A percentile compares a stretch with the other conserved stretches of the same genome.
phyloP scores from a whole-genome alignment of 306 rosid species.

The Pueraria montana region DNA sequence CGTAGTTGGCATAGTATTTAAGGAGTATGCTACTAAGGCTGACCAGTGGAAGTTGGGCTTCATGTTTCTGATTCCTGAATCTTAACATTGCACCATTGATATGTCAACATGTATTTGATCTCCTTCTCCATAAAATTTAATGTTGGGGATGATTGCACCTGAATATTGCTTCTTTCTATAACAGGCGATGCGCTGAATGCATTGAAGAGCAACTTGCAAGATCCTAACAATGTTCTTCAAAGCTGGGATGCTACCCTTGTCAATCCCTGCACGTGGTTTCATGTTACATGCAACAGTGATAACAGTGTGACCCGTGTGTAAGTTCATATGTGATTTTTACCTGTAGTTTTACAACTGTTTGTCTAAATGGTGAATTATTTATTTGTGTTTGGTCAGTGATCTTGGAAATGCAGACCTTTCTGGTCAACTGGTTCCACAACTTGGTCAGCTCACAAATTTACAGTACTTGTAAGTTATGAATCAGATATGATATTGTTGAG shows the following conservation, averaged over 20 bases:
- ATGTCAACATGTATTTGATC: slow-evolving; percentile 13
- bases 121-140: slow-evolving; percentile 13
- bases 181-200: slow-evolving; percentile 95
- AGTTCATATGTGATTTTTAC: slow-evolving; percentile 51
- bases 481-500: slow-evolving; percentile 10
- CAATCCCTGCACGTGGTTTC: slow-evolving; percentile 98
- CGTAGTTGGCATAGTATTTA: slow-evolving; percentile 32
- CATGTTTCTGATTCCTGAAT: slow-evolving; percentile 32
- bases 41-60: slow-evolving; percentile 30
- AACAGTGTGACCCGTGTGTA: slow-evolving; percentile 97
- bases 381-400: slow-evolving; percentile 69
- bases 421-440: slow-evolving; percentile 79
- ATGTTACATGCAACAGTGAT: slow-evolving; percentile 84
- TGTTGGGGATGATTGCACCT: slow-evolving; percentile 32
- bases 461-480: slow-evolving; percentile 88
- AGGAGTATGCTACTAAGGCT: slow-evolving; percentile 11
- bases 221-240: slow-evolving; percentile 89
- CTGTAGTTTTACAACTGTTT: slow-evolving; percentile 16
- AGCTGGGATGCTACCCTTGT: slow-evolving; percentile 96
- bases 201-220: slow-evolving; percentile 74
- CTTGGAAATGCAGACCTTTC: slow-evolving; percentile 96
- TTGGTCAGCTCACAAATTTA: slow-evolving; percentile 76
- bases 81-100: background rate
- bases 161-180: slow-evolving; percentile 46
- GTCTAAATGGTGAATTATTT: slow-evolving; percentile 6